These are phyloP conservation scores for Podila verticillata DNA, from an alignment of 192 early-diverging fungal genomes.

Conservation along the genomic window DNA sequence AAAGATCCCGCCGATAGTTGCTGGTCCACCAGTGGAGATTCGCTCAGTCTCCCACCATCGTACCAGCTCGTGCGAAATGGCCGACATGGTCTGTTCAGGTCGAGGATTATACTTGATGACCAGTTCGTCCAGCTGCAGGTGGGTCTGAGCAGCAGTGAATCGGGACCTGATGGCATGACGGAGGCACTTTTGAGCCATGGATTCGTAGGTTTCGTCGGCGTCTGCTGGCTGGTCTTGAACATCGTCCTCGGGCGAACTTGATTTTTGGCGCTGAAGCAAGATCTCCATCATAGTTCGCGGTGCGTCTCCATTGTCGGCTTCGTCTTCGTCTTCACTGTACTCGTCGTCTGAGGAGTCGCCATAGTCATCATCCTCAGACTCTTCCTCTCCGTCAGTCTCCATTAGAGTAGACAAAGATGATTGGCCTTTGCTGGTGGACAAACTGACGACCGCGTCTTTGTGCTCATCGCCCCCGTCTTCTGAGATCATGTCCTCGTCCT, in stretches of 20 bases:
- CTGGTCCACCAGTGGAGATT: constrained; percentile 15
- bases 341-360: constrained; percentile 1
- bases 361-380: constrained; percentile 5
- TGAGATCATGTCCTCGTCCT: not conserved
- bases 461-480: not conserved
- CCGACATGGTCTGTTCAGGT: constrained; percentile 22
- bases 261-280: constrained; percentile 18
- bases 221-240: constrained; percentile 28
- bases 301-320: not conserved
- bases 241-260: constrained; percentile 26
- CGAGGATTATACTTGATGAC: constrained; percentile 53
- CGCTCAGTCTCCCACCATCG: constrained; percentile 41
- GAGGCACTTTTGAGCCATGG: constrained; percentile 44
- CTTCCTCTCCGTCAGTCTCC: constrained; percentile 17
- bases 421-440: constrained; percentile 4
- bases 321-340: not conserved
- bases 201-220: constrained; percentile 43
- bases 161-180: constrained; percentile 49
- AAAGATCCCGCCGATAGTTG: constrained; percentile 17
- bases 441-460: not conserved
- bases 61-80: constrained; percentile 27
- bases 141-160: constrained; percentile 52
- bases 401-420: constrained; percentile 8
- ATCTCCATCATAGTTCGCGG: constrained; percentile 45
- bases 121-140: constrained; percentile 59